phyloP scores from a whole-genome alignment of 2,329 filamentous ascomycete genomes.

The Chalaropsis thielavioides region DNA sequence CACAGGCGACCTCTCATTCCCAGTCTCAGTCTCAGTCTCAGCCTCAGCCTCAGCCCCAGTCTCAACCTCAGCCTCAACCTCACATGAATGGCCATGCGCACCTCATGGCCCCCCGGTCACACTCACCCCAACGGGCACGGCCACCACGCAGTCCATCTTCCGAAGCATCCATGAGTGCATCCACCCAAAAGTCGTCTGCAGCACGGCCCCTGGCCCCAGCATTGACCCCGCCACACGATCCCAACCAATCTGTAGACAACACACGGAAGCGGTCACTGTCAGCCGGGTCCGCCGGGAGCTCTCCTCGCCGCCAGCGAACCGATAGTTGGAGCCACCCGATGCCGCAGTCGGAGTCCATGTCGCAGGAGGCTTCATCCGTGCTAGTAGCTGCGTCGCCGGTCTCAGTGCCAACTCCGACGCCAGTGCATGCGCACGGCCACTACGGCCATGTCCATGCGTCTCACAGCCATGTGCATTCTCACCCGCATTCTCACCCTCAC shows the following conservation, averaged over 20 bases:
- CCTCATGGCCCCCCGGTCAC: background rate
- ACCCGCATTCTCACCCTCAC: background rate
- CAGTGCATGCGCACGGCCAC: background rate
- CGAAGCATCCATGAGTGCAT: background rate
- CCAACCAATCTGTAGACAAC: constrained; percentile 18
- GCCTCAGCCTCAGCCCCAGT: background rate
- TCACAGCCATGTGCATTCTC: background rate
- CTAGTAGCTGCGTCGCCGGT: background rate
- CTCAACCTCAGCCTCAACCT: background rate
- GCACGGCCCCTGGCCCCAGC: constrained; percentile 26
- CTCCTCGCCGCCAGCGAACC: constrained; percentile 9
- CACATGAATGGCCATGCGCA: background rate
- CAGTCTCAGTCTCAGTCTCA: background rate
- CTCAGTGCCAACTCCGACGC: background rate
- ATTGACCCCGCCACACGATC: constrained; percentile 43
- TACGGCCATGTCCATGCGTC: background rate
- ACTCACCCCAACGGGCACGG: background rate
- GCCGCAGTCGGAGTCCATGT: background rate
- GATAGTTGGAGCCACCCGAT: constrained; percentile 6
- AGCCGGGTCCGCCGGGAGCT: background rate
- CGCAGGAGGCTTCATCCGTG: background rate
- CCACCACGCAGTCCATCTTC: background rate
- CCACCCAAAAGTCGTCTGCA: background rate
- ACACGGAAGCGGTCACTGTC: constrained; percentile 14
- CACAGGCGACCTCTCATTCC: too few relatives aligned